A percentile compares a stretch with the other conserved stretches of the same genome.
Evolutionary conservation across 164 flowering plant genomes (phyloP).

Genomic region (Platanus orientalis): DNA sequence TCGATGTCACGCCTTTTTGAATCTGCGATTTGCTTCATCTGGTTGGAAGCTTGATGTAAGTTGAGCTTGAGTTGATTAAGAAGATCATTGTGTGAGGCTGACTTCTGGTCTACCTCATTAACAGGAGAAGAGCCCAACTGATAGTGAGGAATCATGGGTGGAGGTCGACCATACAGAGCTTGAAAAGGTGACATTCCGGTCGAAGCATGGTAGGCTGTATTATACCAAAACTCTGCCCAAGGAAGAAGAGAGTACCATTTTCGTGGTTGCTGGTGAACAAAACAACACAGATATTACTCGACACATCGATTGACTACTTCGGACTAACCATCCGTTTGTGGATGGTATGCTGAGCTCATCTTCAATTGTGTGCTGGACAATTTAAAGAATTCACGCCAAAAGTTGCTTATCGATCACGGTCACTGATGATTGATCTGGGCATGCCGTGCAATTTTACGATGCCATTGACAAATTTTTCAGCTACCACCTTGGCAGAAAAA

Average conservation of each 20-base stretch:
- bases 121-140: not conserved
- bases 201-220: not conserved
- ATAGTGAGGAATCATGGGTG: not conserved
- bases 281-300: no score
- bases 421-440: no score
- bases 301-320: no score
- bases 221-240: conserved; percentile 4
- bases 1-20: not conserved
- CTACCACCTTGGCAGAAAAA: no score
- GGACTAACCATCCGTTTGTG: no score
- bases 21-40: conserved; percentile 5
- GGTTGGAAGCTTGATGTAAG: not conserved
- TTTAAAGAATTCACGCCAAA: no score
- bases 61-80: not conserved
- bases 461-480: no score
- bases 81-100: not conserved
- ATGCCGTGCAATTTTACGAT: no score
- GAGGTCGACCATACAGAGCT: not conserved
- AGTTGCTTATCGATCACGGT: no score
- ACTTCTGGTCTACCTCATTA: not conserved
- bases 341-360: no score
- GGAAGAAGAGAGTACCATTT: not conserved
- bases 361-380: no score
- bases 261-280: no score
- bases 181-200: not conserved